Evolutionary conservation across 169 alveolate species (phyloP).

Genomic region (Eimeria acervulina): DNA sequence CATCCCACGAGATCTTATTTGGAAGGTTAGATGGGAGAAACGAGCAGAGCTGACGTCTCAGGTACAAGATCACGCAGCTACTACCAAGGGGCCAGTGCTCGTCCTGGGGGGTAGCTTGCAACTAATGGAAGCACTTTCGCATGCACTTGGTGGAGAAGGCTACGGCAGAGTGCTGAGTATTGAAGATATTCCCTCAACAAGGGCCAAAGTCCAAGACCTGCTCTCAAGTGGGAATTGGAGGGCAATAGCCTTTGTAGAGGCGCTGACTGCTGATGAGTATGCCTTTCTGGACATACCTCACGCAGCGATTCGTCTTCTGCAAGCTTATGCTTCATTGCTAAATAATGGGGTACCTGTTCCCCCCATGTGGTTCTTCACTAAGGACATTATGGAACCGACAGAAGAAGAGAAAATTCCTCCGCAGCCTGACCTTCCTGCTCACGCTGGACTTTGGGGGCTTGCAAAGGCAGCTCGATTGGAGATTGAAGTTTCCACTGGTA

Average conservation of each 20-base stretch:
- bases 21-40: conserved; percentile 84
- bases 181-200: conserved; percentile 68
- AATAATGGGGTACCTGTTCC: conserved; percentile 70
- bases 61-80: conserved; percentile 37
- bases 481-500: conserved; percentile 79
- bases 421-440: conserved; percentile 82
- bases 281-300: conserved; percentile 80
- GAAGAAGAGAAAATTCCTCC: conserved; percentile 52
- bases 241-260: conserved; percentile 79
- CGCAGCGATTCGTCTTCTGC: conserved; percentile 78
- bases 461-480: conserved; percentile 88
- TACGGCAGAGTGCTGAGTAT: conserved; percentile 73
- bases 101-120: conserved; percentile 81
- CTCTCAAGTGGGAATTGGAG: conserved; percentile 70
- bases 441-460: conserved; percentile 92
- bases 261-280: conserved; percentile 81
- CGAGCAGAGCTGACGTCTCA: conserved; percentile 27
- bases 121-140: conserved; percentile 77
- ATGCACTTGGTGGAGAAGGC: conserved; percentile 64
- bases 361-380: conserved; percentile 84
- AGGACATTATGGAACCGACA: conserved; percentile 52
- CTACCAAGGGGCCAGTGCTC: conserved; percentile 67
- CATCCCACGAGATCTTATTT: conserved; percentile 85
- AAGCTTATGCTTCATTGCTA: conserved; percentile 67
- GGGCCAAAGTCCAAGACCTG: conserved; percentile 74